Percentiles rank a stretch among this genome's conserved stretches.
These are phyloP conservation scores for Chaetoceros tenuissimus DNA, from an alignment of 108 stramenopile genomes.

Conservation along the genomic window DNA sequence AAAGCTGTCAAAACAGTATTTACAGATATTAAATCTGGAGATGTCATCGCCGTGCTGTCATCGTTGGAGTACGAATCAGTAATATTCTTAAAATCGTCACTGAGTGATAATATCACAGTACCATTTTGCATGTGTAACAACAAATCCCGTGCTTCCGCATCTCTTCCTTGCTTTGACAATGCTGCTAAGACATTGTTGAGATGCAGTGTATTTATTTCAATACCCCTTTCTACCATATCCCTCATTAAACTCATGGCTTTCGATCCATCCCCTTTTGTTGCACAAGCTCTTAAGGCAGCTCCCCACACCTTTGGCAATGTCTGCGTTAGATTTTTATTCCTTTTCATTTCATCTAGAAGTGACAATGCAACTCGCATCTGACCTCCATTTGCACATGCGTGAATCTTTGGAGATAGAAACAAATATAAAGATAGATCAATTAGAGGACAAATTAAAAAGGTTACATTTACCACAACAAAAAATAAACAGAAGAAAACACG, in stretches of 20 bases:
- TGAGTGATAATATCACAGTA: not conserved
- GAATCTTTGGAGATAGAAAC: too few species aligned
- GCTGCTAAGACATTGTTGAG: constrained; percentile 17
- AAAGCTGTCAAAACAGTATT: constrained; percentile 36
- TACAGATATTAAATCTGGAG: constrained; percentile 25
- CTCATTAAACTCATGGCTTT: constrained; percentile 16
- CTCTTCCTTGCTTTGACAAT: constrained; percentile 16
- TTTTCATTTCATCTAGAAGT: constrained; percentile 24
- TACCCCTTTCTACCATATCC: constrained; percentile 15
- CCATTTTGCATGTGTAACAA: constrained; percentile 17
- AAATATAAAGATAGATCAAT: too few species aligned
- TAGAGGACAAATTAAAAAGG: too few species aligned
- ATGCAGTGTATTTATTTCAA: constrained; percentile 14
- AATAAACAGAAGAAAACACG: too few species aligned
- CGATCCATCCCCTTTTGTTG: constrained; percentile 20
- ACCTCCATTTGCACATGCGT: constrained; percentile 29
- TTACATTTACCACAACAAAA: too few species aligned
- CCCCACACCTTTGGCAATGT: constrained; percentile 20
- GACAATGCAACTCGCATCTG: constrained; percentile 36
- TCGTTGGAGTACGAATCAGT: not conserved
- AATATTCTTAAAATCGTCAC: not conserved
- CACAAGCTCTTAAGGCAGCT: constrained; percentile 28
- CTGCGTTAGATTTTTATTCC: constrained; percentile 1
- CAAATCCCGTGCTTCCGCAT: constrained; percentile 9
- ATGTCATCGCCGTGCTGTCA: constrained; percentile 3